phyloP scores from a whole-genome alignment of 352 stramenopile species.

The Phytophthora pini region DNA sequence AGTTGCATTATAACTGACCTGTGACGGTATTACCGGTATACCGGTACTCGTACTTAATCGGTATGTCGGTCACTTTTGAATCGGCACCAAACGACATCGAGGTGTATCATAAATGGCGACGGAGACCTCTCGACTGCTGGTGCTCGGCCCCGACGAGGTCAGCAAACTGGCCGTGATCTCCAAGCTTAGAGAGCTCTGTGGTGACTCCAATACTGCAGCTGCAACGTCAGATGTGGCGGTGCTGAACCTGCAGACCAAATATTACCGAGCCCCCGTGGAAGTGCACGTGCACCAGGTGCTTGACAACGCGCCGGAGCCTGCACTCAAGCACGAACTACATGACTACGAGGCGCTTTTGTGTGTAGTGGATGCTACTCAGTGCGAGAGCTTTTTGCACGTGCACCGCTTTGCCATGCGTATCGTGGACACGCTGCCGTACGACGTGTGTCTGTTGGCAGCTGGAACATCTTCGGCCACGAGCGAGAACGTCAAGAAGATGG shows the following conservation, averaged over 20 bases:
- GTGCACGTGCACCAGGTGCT: constrained; percentile 56
- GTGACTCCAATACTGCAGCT: constrained; percentile 12
- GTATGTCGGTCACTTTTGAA: too few relatives aligned
- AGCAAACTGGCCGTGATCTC: constrained; percentile 27
- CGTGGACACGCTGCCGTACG: constrained; percentile 55
- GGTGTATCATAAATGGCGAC: constrained; percentile 21
- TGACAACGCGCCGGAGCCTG: constrained; percentile 42
- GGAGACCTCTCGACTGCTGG: constrained; percentile 46
- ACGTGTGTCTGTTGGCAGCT: constrained; percentile 66
- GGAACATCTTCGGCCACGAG: constrained; percentile 28
- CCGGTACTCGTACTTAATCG: too few relatives aligned
- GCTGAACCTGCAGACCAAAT: constrained; percentile 68
- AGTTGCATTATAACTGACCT: too few relatives aligned
- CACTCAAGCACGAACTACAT: constrained; percentile 46
- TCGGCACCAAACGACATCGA: too few relatives aligned
- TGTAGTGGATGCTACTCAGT: constrained; percentile 48
- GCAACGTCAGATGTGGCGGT: constrained; percentile 17
- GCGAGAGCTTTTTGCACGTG: constrained; percentile 54
- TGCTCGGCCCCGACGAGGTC: constrained; percentile 47
- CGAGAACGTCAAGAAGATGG: constrained; percentile 41
- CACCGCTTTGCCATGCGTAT: constrained; percentile 50
- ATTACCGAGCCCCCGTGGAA: constrained; percentile 68
- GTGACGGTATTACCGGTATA: too few relatives aligned
- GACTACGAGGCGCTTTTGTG: constrained; percentile 73
- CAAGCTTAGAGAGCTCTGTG: constrained; percentile 44